Evolutionary conservation across 2,329 filamentous ascomycete species (phyloP).

Genomic region (Emmonsiellopsis sp.): DNA sequence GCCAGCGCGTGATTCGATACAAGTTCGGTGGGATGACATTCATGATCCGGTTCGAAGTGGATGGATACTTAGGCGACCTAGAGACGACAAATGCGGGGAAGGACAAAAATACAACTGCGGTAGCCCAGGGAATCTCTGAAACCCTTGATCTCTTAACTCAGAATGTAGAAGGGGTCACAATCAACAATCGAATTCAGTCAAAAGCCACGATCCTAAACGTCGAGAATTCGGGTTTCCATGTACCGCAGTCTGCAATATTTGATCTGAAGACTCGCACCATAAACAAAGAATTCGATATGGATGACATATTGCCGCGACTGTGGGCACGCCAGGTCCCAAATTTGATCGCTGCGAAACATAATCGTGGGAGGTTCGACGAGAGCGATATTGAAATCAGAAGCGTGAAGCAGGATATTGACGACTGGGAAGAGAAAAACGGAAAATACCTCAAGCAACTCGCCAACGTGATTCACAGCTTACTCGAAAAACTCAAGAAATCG

Average conservation of each 20-base stretch:
- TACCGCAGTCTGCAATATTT: conserved; percentile 40
- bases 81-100: conserved; percentile 5
- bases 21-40: conserved; percentile 44
- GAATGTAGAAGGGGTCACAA: background rate
- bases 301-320: conserved; percentile 36
- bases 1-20: conserved; percentile 56
- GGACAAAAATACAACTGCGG: background rate
- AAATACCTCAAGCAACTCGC: conserved; percentile 7
- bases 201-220: background rate
- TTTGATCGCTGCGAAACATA: conserved; percentile 45
- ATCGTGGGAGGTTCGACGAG: conserved; percentile 31
- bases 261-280: conserved; percentile 44
- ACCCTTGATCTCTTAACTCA: background rate
- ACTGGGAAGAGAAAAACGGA: conserved; percentile 37
- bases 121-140: background rate
- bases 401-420: conserved; percentile 24
- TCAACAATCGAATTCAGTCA: background rate
- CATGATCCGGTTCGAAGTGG: conserved; percentile 49
- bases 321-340: conserved; percentile 46
- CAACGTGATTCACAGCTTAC: conserved; percentile 2
- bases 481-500: background rate
- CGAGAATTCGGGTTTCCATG: conserved; percentile 7
- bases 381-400: conserved; percentile 31
- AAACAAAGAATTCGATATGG: conserved; percentile 26
- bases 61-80: conserved; percentile 46